Evolutionary conservation across 495 filamentous ascomycete species (phyloP), one percentile per base, ranked within the genome.

Genomic region (Xylaria curta): DNA sequence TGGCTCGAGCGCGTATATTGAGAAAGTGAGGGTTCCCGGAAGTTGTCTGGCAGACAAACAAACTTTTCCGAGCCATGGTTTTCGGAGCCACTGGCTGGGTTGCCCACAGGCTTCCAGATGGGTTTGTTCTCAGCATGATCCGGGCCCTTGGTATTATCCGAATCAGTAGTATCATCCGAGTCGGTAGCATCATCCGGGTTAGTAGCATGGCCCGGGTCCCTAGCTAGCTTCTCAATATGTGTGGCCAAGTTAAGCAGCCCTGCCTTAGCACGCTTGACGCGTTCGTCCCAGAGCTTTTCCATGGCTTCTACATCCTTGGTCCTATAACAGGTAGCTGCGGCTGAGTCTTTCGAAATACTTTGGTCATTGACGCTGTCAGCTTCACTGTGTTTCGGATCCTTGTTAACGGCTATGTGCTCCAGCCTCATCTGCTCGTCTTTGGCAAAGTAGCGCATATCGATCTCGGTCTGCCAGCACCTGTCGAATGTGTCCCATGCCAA

Each of bases 401-500:
- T 19, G 4, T 53, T 28, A 44, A 44, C 21, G 28, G 44, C 47
- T 21, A 26, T 31, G 10, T 53, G 17, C n/a, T 65, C 69, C 15
- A 65, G 47, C 38, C 36, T 64, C 56, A 38, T 51, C 61, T 74
- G 61, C 60, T 67, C 69, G 40, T 76, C 61, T 24, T 67, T 76
- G 15, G 46, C 21, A 64, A 46, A 46, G 42, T 70, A 58, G 5
- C 66, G 71, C 24, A 77, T 69, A 17, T 76, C 69, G 31, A 77
- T 47, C 17, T 40, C 3, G 9, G 73, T 40, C 63, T 73, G 69
- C 47, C 65, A 77, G 21, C 78, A 47, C 53, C 46, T 42, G 15
- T 38, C 63, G 36, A 73, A 68, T 47, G 61, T 74, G 65, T 78
- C 70, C 28, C 59, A 63, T 33, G 74, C 73, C 19, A 75, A 9